Conservation (phyloP, 2,329 filamentous ascomycete genomes). For the Aspergillus melleus region DNA sequence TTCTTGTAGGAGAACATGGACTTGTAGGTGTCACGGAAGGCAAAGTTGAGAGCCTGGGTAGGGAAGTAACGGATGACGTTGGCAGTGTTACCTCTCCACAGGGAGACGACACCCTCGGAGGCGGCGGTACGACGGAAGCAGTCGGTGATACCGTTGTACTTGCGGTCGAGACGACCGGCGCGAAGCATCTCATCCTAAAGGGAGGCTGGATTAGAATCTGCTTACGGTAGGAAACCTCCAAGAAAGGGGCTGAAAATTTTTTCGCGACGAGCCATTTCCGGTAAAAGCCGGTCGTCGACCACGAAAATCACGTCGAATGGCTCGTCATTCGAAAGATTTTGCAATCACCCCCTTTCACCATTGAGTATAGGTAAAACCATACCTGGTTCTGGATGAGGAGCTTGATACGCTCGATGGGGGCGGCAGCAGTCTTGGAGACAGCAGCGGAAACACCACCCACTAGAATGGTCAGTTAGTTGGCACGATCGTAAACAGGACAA, state of each 20-base stretch:
- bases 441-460: slow-evolving; percentile 99
- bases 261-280: slow-evolving; percentile 8
- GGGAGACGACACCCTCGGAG: slow-evolving; percentile 88
- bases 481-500: not conserved
- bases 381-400: slow-evolving; percentile 99
- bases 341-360: not conserved
- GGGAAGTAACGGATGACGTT: slow-evolving; percentile 99
- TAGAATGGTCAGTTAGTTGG: slow-evolving; percentile 53
- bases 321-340: not conserved
- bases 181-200: slow-evolving; percentile 99
- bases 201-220: not conserved
- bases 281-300: not conserved
- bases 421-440: slow-evolving; percentile 99
- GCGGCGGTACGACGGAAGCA: slow-evolving; percentile 92
- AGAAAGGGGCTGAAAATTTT: slow-evolving; percentile 4
- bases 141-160: slow-evolving; percentile 90
- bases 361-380: slow-evolving; percentile 47
- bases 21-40: slow-evolving; percentile 99
- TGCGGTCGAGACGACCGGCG: slow-evolving; percentile 95
- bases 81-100: slow-evolving; percentile 99
- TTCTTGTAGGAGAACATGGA: slow-evolving; percentile 99
- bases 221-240: not conserved
- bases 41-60: slow-evolving; percentile 99
- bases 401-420: slow-evolving; percentile 99
- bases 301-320: not conserved